Conservation (phyloP, 208 protist species). For the Leishmania aethiopica region DNA sequence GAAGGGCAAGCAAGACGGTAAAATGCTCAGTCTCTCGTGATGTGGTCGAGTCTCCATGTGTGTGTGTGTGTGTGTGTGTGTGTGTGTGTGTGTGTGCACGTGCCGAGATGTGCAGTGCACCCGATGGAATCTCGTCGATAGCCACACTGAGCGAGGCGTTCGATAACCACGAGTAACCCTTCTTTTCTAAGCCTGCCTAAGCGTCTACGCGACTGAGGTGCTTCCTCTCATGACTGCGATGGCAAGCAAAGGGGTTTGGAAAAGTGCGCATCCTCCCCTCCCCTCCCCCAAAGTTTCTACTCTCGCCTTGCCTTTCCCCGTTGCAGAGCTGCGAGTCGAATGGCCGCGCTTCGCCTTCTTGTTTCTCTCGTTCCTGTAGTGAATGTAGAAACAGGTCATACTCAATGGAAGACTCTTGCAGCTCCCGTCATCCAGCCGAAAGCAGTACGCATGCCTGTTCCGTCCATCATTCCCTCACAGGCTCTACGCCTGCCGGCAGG, state of each 20-base stretch:
- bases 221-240: neutral
- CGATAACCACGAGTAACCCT: neutral
- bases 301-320: neutral
- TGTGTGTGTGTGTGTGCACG: no score
- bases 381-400: neutral
- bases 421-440: neutral
- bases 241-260: neutral
- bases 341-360: neutral
- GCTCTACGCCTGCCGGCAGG: neutral
- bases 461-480: neutral
- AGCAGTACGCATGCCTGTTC: neutral
- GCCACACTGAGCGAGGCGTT: neutral
- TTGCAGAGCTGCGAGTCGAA: neutral
- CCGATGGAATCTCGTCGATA: neutral
- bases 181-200: neutral
- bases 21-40: neutral
- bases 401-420: neutral
- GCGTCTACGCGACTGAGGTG: neutral
- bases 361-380: neutral
- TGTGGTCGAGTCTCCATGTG: neutral
- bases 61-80: neutral
- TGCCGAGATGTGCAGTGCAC: neutral
- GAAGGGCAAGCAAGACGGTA: conserved; percentile 1
- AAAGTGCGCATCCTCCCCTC: neutral
- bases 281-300: neutral